Percentiles rank a stretch among this genome's conserved stretches.
phyloP scores from a whole-genome alignment of 2,329 filamentous ascomycete species.

The Diplodia scrobiculata region DNA sequence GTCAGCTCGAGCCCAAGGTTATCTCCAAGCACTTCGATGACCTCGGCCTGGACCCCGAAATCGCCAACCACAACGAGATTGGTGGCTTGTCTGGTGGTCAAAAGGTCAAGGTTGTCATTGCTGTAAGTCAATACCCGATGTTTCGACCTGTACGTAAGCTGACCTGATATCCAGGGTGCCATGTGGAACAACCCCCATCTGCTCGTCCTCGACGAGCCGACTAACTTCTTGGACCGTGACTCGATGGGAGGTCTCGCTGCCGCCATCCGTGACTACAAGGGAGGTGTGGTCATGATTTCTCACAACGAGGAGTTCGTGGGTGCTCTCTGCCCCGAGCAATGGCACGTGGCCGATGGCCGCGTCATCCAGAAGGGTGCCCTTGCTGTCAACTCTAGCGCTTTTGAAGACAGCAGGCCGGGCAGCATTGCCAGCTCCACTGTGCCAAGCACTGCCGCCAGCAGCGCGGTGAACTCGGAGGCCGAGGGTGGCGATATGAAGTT shows the following conservation, averaged over 20 bases:
- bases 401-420: conserved; percentile 77
- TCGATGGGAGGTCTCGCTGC: conserved; percentile 95
- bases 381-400: conserved; percentile 75
- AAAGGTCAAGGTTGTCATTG: conserved; percentile 98
- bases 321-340: conserved; percentile 92
- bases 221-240: conserved; percentile 98
- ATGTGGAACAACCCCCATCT: conserved; percentile 97
- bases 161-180: neutral
- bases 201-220: conserved; percentile 95
- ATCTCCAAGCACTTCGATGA: conserved; percentile 99
- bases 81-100: conserved; percentile 93
- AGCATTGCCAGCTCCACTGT: conserved; percentile 54
- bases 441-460: conserved; percentile 44
- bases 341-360: conserved; percentile 86
- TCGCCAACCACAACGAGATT: conserved; percentile 98
- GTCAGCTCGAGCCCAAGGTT: conserved; percentile 85
- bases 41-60: conserved; percentile 91
- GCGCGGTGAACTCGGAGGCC: conserved; percentile 75
- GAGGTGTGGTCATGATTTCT: conserved; percentile 98
- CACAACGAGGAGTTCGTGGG: conserved; percentile 99
- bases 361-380: conserved; percentile 80
- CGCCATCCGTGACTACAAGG: conserved; percentile 96
- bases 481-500: conserved; percentile 86
- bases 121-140: conserved; percentile 43
- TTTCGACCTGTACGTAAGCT: conserved; percentile 69